Percentiles rank a stretch among this genome's conserved stretches.
These are phyloP conservation scores for Didymella exigua DNA, from an alignment of 2,329 filamentous ascomycete genomes.

Conservation along the genomic window DNA sequence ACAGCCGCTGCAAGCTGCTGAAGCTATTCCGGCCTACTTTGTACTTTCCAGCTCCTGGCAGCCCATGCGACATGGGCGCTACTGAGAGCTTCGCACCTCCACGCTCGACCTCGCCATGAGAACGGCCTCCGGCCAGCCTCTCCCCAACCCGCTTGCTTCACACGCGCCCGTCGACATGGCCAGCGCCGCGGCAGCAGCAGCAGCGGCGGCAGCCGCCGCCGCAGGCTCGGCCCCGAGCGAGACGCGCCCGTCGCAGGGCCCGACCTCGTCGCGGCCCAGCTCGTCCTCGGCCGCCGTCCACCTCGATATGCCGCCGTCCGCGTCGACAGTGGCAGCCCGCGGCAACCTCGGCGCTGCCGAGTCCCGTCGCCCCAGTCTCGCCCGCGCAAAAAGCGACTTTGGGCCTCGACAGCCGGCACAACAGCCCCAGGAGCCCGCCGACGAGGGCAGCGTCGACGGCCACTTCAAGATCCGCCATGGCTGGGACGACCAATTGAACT, in stretches of 20 bases:
- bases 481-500: conserved; percentile 91
- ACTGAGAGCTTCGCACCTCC: conserved; percentile 28
- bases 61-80: conserved; percentile 41
- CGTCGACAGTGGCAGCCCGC: conserved; percentile 55
- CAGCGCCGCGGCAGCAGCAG: conserved; percentile 14
- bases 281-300: conserved; percentile 33
- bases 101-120: conserved; percentile 39
- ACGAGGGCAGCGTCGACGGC: conserved; percentile 56
- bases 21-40: neutral
- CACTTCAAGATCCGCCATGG: conserved; percentile 74
- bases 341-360: conserved; percentile 58
- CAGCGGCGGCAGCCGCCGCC: no score
- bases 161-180: conserved; percentile 34
- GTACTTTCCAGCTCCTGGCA: conserved; percentile 12
- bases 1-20: neutral
- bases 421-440: conserved; percentile 36
- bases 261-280: conserved; percentile 31
- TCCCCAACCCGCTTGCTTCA: conserved; percentile 32
- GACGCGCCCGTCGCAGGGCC: conserved; percentile 21
- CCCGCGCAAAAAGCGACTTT: conserved; percentile 66
- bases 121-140: conserved; percentile 15
- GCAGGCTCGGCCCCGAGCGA: conserved; percentile 18
- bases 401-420: conserved; percentile 52
- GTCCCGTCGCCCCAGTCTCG: conserved; percentile 47
- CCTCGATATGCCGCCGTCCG: conserved; percentile 29